phyloP scores from a whole-genome alignment of 148 eudicot species.

The Arbutus unedo region DNA sequence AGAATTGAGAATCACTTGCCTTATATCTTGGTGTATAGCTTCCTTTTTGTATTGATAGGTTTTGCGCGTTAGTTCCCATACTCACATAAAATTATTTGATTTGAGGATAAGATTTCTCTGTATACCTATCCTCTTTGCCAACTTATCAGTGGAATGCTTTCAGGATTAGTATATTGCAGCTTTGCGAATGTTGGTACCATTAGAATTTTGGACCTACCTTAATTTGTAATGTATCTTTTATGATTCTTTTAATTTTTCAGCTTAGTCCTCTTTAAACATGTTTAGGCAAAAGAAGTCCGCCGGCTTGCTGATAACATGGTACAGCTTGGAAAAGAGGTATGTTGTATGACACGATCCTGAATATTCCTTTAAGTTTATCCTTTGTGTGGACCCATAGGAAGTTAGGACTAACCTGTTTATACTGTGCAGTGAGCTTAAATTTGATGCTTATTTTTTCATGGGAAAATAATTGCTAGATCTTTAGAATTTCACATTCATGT shows the following conservation, averaged over 20 bases:
- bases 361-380: not conserved
- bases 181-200: not conserved
- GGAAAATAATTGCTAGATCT: not conserved
- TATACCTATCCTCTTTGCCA: not conserved
- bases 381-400: not conserved
- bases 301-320: constrained; percentile 98
- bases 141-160: not conserved
- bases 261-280: not conserved
- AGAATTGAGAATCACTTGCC: not conserved
- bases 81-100: not conserved
- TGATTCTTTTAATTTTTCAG: not conserved
- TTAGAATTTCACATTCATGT: not conserved
- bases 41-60: not conserved
- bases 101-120: not conserved
- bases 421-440: not conserved
- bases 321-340: constrained; percentile 87
- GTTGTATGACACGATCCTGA: constrained; percentile 19
- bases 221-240: not conserved
- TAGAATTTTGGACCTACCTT: not conserved
- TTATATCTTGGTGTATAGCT: not conserved
- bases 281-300: constrained; percentile 89
- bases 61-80: not conserved
- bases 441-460: not conserved
- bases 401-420: not conserved
- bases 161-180: not conserved